A percentile compares a stretch with the other conserved stretches of the same genome.
phyloP scores from a whole-genome alignment of 2,329 filamentous ascomycete genomes.

The Aspergillus carbonarius region DNA sequence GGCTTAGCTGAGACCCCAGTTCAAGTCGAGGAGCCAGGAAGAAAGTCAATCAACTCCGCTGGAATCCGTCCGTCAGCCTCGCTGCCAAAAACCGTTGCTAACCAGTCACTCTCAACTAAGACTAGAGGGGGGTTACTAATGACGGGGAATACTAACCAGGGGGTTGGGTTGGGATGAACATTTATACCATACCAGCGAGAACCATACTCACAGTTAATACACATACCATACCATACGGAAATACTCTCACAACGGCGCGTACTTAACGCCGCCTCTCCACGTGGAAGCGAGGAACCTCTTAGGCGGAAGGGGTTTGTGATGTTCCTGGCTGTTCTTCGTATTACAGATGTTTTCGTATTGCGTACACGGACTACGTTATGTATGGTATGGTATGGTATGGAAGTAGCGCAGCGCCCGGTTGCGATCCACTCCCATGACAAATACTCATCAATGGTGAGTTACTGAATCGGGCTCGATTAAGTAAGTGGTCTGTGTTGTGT shows the following conservation, averaged over 20 bases:
- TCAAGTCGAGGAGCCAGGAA: too few relatives aligned
- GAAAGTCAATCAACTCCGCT: not conserved
- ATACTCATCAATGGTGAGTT: not conserved
- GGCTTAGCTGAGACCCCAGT: not conserved
- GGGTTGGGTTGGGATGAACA: not conserved
- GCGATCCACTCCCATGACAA: not conserved
- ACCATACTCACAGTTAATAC: too few relatives aligned
- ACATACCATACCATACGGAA: not conserved
- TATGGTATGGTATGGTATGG: too few relatives aligned
- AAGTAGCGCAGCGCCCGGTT: not conserved
- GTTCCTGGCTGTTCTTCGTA: not conserved
- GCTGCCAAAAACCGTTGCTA: slow-evolving; percentile 15
- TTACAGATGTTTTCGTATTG: not conserved
- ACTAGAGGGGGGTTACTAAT: too few relatives aligned
- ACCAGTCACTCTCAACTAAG: not conserved
- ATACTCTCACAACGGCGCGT: slow-evolving; percentile 15
- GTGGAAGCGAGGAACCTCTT: slow-evolving; percentile 18
- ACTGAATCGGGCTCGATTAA: too few relatives aligned
- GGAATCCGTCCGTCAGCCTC: not conserved
- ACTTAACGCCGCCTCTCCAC: slow-evolving; percentile 16
- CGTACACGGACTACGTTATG: too few relatives aligned
- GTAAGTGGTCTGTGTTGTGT: too few relatives aligned
- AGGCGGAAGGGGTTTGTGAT: slow-evolving; percentile 11
- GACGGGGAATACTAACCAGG: not conserved
- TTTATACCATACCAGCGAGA: not conserved